Evolutionary conservation across 2,329 filamentous ascomycete genomes (phyloP).

Genomic region (Lasiodiplodia hormozganensis): DNA sequence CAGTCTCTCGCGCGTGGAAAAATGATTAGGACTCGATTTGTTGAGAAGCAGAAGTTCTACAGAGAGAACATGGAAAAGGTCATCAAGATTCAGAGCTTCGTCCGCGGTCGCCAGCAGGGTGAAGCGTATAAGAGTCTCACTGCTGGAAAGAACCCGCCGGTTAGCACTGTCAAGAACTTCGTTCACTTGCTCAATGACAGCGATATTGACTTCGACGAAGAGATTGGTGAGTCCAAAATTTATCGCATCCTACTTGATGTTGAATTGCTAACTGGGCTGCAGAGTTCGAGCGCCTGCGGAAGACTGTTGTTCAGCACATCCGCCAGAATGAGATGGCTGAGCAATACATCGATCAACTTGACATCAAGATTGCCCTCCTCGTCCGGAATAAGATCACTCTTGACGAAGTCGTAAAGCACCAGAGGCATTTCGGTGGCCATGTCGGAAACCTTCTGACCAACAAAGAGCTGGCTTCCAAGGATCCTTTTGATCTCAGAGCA

Average conservation of each 20-base stretch:
- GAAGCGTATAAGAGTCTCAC: conserved; percentile 98
- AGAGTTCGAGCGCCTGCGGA: conserved; percentile 92
- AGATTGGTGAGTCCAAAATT: conserved; percentile 62
- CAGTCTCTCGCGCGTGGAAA: conserved; percentile 78
- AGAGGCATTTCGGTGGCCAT: conserved; percentile 93
- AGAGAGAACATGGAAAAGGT: conserved; percentile 98
- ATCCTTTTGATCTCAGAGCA: conserved; percentile 95
- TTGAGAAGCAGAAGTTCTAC: conserved; percentile 87
- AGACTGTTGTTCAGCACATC: conserved; percentile 96
- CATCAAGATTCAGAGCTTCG: conserved; percentile 97
- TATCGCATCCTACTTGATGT: background rate
- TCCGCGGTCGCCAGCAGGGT: conserved; percentile 92
- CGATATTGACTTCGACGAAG: conserved; percentile 98
- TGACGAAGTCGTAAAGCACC: conserved; percentile 95
- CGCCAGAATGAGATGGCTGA: conserved; percentile 96
- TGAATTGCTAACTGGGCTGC: background rate
- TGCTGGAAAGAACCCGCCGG: conserved; percentile 93
- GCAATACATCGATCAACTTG: conserved; percentile 96
- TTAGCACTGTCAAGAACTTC: conserved; percentile 97
- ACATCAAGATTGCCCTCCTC: conserved; percentile 97
- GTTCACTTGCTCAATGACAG: conserved; percentile 97
- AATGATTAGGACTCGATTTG: conserved; percentile 76
- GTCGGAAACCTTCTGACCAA: conserved; percentile 85
- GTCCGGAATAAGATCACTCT: conserved; percentile 99
- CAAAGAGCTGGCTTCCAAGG: conserved; percentile 84